Evolutionary conservation across 345 rosid species (phyloP), one percentile per base, ranked within the genome.

Genomic region (Heritiera fomes): DNA sequence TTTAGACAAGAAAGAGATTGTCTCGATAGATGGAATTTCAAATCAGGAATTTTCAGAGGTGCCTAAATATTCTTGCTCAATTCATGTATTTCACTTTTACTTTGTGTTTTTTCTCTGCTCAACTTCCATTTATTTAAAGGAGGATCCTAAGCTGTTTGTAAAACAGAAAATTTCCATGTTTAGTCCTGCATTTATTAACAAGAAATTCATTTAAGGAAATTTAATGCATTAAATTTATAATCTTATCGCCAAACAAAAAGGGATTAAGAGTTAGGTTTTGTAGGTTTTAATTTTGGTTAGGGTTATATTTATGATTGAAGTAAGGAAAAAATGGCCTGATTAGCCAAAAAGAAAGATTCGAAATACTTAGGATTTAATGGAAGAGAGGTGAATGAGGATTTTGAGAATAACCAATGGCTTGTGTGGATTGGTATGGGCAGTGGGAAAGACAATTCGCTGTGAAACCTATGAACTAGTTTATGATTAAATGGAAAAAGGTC

Each of bases 1-100:
- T 85, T 81, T 91, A 77, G 90, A 89, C 81, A 91, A 87, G 88
- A 90, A 88, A 79, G 97, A 94, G 84, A 79, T 89, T 78, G 78
- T 92, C 73, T 83, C 97, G 63, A 87, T 96, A 64, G 85, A 89
- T 83, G 91, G 75, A 74, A 88, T 96, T 75, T 94, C 99, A 77
- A 87, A 94, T 84, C 92, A 96, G 78, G 94, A 92, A 56, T 90
- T 96, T 84, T 86, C 97, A 61, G 94, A 92, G 98, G 99, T 96
- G 83, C 83, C 76, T 80, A 56, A 78, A 61, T 52, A 53, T 47
- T 28, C 6, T 15, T 46, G 61, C 47, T 45, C 11, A 6, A 53
- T 50, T 49, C 13, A 14, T 49, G 43, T 46, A 66, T 32, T 38
- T 53, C 18, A 53, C 58, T 53, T 52, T 15, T 53, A 4, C 14